These are phyloP conservation scores for Rubia tinctorum DNA, from an alignment of 305 asterid genomes.

Conservation along the genomic window DNA sequence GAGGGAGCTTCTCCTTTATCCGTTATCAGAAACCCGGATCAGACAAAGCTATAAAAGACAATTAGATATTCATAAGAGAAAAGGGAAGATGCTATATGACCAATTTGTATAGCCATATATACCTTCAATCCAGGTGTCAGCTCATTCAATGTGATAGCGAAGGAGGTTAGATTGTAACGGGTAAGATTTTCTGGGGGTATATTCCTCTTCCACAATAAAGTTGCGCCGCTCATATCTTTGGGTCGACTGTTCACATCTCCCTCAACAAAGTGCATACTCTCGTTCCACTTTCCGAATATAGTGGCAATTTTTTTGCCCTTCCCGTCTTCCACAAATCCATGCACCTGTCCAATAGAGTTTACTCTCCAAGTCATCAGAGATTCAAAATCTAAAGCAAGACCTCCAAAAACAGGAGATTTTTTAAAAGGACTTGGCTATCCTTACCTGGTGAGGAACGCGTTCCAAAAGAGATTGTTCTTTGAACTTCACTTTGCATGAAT, in stretches of 20 bases:
- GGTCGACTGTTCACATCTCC: constrained; percentile 57
- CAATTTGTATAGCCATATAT: constrained; percentile 17
- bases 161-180: constrained; percentile 81
- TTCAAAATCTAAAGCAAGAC: not conserved
- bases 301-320: constrained; percentile 59
- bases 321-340: constrained; percentile 80
- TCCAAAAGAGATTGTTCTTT: constrained; percentile 94
- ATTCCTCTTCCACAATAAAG: constrained; percentile 69
- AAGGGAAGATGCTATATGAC: constrained; percentile 12
- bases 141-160: constrained; percentile 90
- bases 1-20: constrained; percentile 95
- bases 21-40: constrained; percentile 44
- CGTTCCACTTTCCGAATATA: constrained; percentile 91
- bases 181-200: constrained; percentile 55
- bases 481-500: constrained; percentile 91
- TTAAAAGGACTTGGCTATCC: not conserved
- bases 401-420: not conserved
- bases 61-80: constrained; percentile 25
- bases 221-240: constrained; percentile 49
- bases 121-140: constrained; percentile 85
- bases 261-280: constrained; percentile 53
- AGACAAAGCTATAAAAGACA: constrained; percentile 41
- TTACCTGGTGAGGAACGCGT: constrained; percentile 95
- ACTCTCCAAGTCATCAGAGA: constrained; percentile 12
- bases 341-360: constrained; percentile 54